These are phyloP conservation scores for Suhomyces emberorum DNA, from an alignment of 805 yeast species.

Conservation along the genomic window DNA sequence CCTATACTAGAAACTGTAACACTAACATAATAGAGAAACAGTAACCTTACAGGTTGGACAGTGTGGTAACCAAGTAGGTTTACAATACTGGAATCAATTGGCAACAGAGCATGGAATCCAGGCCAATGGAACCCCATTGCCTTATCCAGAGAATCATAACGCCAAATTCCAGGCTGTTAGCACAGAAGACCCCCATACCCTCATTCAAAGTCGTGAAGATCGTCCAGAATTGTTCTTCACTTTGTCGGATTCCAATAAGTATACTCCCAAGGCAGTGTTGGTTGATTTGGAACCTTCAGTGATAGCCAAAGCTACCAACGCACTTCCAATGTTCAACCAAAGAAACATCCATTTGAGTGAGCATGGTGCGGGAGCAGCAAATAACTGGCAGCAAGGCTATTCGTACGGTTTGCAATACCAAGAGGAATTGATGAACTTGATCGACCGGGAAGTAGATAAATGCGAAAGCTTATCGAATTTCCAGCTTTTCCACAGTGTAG, in stretches of 20 bases:
- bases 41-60: conserved; percentile 80
- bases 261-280: conserved; percentile 83
- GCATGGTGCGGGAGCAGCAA: conserved; percentile 93
- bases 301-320: conserved; percentile 55
- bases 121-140: conserved; percentile 55
- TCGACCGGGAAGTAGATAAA: conserved; percentile 86
- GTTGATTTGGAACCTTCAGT: conserved; percentile 92
- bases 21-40: conserved; percentile 50
- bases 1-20: too few species aligned
- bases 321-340: conserved; percentile 70
- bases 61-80: conserved; percentile 95
- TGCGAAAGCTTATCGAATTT: conserved; percentile 89
- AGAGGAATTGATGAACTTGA: conserved; percentile 75
- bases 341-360: conserved; percentile 74
- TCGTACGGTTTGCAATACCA: conserved; percentile 63
- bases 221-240: conserved; percentile 83
- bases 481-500: conserved; percentile 88
- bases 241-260: conserved; percentile 67
- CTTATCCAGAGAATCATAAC: conserved; percentile 27
- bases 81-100: conserved; percentile 87
- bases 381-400: conserved; percentile 93
- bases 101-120: conserved; percentile 82
- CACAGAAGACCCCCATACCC: conserved; percentile 5
- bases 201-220: conserved; percentile 47
- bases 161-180: conserved; percentile 5